Evolutionary conservation across 768 basidiomycete genomes (phyloP), one percentile per base, ranked within the genome.

Genomic region (Panus rudis): DNA sequence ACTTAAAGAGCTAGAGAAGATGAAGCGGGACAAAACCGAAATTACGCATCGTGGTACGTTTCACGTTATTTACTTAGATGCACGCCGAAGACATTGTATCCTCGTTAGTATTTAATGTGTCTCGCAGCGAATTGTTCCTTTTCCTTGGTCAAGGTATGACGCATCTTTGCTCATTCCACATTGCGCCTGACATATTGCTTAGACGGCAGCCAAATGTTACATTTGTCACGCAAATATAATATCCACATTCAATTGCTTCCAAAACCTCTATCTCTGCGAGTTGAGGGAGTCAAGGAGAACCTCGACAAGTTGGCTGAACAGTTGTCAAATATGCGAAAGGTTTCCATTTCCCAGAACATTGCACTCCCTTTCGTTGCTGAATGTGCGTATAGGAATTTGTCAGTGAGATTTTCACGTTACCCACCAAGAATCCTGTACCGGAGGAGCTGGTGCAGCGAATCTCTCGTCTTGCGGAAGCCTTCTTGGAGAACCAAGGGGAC

Each of bases 91-190:
- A 38, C 20, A 45, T 25, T 39, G 43, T 12, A 28, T 45, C 20
- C 38, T 40, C 23, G 24, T 7, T 51, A 88, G 86, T 60, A 2
- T 74, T 82, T 52, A 60, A 70, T 24, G 61, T 89, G 45, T 71
- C 68, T 14, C 71, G 77, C 3, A 71, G 69, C 39, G 71, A 84
- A 51, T 68, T 85, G 5, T 85, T 88, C 56, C 56, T 88, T 23
- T 68, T 88, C 23, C 70, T 90, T 48, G 85, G 85, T 30, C 80
- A 73, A 72, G 81, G 86, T 83, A 28, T 14, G 61, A n/a, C n/a
- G n/a, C n/a, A n/a, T n/a, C n/a, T n/a, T 55, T 34, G 17, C 49
- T 39, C 12, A 3, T 33, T 27, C 27, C 17, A 19, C 7, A 31
- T 26, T 7, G 10, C 43, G 23, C 10, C 50, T 23, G n/a, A 28